Base-by-base conservation (phyloP, 1,284 basidiomycete species). In the Trametes sp. region DNA sequence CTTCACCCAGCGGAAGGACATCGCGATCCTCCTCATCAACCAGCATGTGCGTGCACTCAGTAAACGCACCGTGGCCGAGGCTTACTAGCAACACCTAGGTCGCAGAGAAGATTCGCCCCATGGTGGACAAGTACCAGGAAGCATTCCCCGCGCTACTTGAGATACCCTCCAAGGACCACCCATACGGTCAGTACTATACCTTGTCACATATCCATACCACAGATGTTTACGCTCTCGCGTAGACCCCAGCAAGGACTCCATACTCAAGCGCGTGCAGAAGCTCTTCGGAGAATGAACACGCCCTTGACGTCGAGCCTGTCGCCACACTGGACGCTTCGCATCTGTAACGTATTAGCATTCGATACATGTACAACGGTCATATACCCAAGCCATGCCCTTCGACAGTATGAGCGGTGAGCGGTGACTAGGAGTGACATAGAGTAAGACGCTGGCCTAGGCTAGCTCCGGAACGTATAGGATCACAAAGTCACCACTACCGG, bases 231-330 rank as follows among this genome's bases (percentile, higher is more conserved):
- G 31, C 4, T 52, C 62, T 52, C 64, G 49, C 53, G 46, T 74
- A 98, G 96, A 99, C 79, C 98, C 98, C 7, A 88, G 91, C 11
- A 99, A 98, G 78, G 98, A 99, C 76, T 98, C 95, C 1, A 88
- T 99, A 36, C 83, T 99, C 72, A 99, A 98, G 78, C 90, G 98
- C 51, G 98, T 99, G 9, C 95, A 98, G 84, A 99, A 95, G 79
- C 84, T 98, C 33, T 93, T 95, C 73, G 96, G 96, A 72, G 96
- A 98, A 79, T 89, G 82, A 72, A 58, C 54, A n/a, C 10, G 11
- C 11, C n/a, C 14, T 58, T 36, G 23, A 50, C 9, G 26, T 4
- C 16, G 29, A 6, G 24, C 46, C 9, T n/a, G 6, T 33, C 14
- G 31, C 24, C 21, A 10, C 19, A 19, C 51, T 49, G 55, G 57